Conservation (phyloP, 345 rosid genomes). For the Viola odorata region DNA sequence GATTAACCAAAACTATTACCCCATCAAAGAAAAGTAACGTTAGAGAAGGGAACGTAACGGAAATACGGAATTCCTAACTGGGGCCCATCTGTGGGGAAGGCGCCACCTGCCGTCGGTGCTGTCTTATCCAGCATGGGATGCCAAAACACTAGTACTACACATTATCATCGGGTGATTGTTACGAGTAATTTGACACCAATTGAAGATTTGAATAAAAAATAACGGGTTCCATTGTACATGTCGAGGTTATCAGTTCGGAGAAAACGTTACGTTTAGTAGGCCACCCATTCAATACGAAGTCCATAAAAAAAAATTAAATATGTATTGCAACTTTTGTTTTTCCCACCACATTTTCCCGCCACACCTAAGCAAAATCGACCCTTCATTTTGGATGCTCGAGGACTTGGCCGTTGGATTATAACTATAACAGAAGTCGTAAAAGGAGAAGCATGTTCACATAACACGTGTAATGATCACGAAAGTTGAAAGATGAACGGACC, state of each 20-base stretch:
- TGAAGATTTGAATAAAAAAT: too few species aligned
- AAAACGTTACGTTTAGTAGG: too few species aligned
- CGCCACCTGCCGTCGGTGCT: conserved; percentile 39
- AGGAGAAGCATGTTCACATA: conserved; percentile 14
- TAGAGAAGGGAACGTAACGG: conserved; percentile 17
- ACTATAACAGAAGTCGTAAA: neutral
- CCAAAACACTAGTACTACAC: neutral
- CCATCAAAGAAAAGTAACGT: conserved; percentile 1
- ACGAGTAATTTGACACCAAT: too few species aligned
- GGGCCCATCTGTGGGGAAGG: conserved; percentile 22
- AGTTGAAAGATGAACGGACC: conserved; percentile 16
- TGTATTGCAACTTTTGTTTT: neutral
- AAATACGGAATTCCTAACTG: conserved; percentile 13
- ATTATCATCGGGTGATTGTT: too few species aligned
- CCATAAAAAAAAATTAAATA: neutral
- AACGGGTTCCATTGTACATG: too few species aligned
- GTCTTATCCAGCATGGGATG: conserved; percentile 28
- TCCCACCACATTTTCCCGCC: conserved; percentile 48
- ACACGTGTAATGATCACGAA: conserved; percentile 35
- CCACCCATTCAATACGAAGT: too few species aligned
- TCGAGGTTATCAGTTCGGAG: too few species aligned
- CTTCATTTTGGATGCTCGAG: neutral
- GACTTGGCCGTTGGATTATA: conserved; percentile 14
- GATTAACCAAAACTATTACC: too few species aligned
- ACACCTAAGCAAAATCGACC: neutral